These are phyloP conservation scores for Isatis lusitanica DNA, from an alignment of 441 rosid genomes.

Conservation along the genomic window DNA sequence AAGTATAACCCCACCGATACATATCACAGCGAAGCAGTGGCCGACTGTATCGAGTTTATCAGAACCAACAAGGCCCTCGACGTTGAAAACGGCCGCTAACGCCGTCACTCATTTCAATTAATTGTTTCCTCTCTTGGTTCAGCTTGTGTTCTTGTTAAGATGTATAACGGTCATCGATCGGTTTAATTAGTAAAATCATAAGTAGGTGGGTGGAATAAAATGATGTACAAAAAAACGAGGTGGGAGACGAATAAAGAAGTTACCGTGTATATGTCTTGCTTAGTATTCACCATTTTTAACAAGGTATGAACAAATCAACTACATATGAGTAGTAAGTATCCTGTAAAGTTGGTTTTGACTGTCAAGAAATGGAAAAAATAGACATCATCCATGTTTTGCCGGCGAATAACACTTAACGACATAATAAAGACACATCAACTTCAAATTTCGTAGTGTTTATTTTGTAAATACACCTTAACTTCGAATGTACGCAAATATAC, in stretches of 20 bases:
- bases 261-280: background rate
- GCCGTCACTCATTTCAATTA: background rate
- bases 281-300: background rate
- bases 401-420: too few relatives aligned
- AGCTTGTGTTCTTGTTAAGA: background rate
- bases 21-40: conserved; percentile 66
- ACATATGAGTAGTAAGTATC: too few relatives aligned
- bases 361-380: too few relatives aligned
- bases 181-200: background rate
- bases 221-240: background rate
- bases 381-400: too few relatives aligned
- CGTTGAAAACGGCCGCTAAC: conserved; percentile 27
- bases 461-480: too few relatives aligned
- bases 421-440: too few relatives aligned
- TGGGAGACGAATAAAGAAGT: background rate
- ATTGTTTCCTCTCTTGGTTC: background rate
- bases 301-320: background rate
- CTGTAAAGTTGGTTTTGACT: too few relatives aligned
- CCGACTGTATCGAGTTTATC: conserved; percentile 81
- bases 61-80: conserved; percentile 46
- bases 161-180: background rate
- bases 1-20: conserved; percentile 35
- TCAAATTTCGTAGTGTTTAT: too few relatives aligned
- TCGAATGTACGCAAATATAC: too few relatives aligned
- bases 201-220: background rate